Evolutionary conservation across 2,329 filamentous ascomycete species (phyloP).

Genomic region (Trichocomaceae sp.): DNA sequence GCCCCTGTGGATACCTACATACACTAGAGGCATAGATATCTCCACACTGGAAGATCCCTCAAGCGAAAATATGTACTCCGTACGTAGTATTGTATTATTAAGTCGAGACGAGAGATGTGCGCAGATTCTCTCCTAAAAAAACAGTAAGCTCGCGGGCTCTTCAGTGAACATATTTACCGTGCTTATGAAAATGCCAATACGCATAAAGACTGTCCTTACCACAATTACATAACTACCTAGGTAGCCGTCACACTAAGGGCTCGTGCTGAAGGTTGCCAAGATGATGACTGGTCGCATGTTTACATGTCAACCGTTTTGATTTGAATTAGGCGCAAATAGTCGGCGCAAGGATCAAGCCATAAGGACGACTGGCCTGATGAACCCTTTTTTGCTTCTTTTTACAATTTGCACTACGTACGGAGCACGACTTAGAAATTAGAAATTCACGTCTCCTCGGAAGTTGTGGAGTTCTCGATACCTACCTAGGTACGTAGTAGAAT

Average conservation of each 20-base stretch:
- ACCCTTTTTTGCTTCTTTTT: neutral
- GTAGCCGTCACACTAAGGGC: neutral
- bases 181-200: neutral
- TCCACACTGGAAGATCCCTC: neutral
- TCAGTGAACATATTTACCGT: neutral
- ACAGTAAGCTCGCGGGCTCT: neutral
- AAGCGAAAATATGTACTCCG: neutral
- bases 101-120: slow-evolving; percentile 9
- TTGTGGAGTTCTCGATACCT: neutral
- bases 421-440: no score
- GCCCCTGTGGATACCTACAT: neutral
- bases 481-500: neutral
- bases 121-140: neutral
- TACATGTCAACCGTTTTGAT: neutral
- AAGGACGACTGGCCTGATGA: neutral
- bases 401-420: no score
- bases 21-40: no score
- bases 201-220: neutral
- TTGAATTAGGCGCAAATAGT: neutral
- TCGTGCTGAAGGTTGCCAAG: neutral
- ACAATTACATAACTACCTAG: neutral
- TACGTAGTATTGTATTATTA: no score
- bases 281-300: neutral
- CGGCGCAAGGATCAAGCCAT: neutral
- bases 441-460: neutral